Conservation (phyloP, 163 green algal species). For the Chlorella variabilis region DNA sequence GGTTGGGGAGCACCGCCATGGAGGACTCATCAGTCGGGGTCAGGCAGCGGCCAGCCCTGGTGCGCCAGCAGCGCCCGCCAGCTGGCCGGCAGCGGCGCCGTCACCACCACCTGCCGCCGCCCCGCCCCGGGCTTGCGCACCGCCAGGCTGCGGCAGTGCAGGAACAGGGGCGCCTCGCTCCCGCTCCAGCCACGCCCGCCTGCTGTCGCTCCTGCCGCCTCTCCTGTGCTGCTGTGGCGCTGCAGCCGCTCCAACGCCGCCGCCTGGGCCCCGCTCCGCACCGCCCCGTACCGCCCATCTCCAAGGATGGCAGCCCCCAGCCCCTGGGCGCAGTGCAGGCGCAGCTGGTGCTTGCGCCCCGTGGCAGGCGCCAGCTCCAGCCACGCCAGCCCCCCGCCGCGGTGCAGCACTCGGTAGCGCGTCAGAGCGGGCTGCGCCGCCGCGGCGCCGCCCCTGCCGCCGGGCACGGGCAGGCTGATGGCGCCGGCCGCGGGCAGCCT, state of each 20-base stretch:
- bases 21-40: not conserved
- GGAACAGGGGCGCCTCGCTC: conserved; percentile 19
- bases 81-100: conserved; percentile 1
- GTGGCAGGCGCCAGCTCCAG: conserved; percentile 43
- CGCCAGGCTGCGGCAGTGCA: conserved; percentile 36
- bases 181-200: not conserved
- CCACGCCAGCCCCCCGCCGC: conserved; percentile 25
- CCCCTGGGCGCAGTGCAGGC: conserved; percentile 38
- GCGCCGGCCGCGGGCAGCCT: not conserved
- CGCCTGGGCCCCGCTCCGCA: not conserved
- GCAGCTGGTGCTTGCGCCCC: conserved; percentile 53
- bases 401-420: conserved; percentile 21
- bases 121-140: not conserved
- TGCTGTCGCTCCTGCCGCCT: not conserved
- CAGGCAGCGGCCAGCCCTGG: conserved; percentile 41
- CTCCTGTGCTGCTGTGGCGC: not conserved
- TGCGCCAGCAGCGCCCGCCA: conserved; percentile 23
- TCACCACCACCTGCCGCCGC: not conserved
- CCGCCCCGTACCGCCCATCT: conserved; percentile 33
- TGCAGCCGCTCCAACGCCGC: not conserved
- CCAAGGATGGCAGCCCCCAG: conserved; percentile 42
- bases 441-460: conserved; percentile 2
- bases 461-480: conserved; percentile 5
- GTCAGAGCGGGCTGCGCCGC: not conserved
- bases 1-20: no score